Evolutionary conservation across 495 filamentous ascomycete species (phyloP), one percentile per base, ranked within the genome.

Genomic region (Xylaria cubensis): DNA sequence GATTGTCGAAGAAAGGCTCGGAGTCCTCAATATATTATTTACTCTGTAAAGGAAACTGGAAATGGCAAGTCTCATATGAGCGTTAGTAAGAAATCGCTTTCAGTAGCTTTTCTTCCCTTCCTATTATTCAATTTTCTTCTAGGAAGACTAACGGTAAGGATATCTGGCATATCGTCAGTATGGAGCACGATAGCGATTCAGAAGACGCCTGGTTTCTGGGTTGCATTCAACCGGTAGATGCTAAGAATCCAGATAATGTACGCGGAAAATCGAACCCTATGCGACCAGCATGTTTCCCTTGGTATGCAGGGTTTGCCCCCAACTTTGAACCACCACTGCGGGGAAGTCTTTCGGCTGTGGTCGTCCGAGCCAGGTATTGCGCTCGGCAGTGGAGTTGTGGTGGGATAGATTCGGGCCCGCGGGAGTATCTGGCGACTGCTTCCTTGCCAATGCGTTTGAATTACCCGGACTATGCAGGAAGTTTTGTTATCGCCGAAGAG

Each of bases 281-380:
- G n/a, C 19, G 58, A 61, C 34, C 7, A 21, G n/a, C 3, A n/a
- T 70, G 51, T 17, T 59, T 69, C 46, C 51, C 36, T 59, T 46
- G 66, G 36, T 59, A 59, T 34, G 51, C 36, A 39, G n/a, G 36
- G 55, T 34, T 44, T 44, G 32, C 41, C 67, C 55, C 58, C 41
- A 69, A 59, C 41, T 41, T 62, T n/a, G 56, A 39, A 46, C 58
- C 24, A 58, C n/a, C n/a, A 39, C 29, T 64, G 69, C 69, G 69
- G 59, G 58, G 58, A 71, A 71, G 58, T 36, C 17, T 51, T 21
- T 71, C 69, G 59, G 69, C 69, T 64, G 34, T 65, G 55, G 42
- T 55, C 34, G 5, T 26, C 0, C 9, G 24, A 63, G 50, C n/a
- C 39, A 58, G 6, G 24, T n/a, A 26, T 63, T 70, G 42, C 9